Evolutionary conservation across 371 early-diverging fungal genomes (phyloP), one percentile per base, ranked within the genome.

Genomic region (Zopfochytrium polystomum): DNA sequence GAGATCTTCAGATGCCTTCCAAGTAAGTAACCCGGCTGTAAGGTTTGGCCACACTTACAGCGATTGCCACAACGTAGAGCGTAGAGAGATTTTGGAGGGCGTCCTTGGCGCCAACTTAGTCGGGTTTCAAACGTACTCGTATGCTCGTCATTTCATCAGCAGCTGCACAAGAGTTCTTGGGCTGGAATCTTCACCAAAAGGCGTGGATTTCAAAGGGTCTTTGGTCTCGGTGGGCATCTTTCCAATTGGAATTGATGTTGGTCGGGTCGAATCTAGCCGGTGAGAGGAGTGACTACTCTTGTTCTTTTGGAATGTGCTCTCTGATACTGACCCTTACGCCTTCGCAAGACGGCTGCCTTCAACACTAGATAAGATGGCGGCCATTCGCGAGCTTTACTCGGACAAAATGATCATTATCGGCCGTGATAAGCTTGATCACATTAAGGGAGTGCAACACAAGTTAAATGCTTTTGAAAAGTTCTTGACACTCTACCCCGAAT

Each of bases 381-480:
- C 89, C 13, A 82, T 96, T 23, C 81, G 77, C 32, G 89, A 92
- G 53, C 80, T 90, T 62, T 99, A 95, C 69, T 77, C 86, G 23
- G 95, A 85, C n/a, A 98, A 96, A 66, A 89, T 88, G 62, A 90
- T 99, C 50, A 85, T 99, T 52, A 87, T 99, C 27, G 99, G 96
- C 1, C 82, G 98, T 30, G 99, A 99, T 75, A 95, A 98, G 76
- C 80, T 97, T 26, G 99, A 99, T 78, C 89, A 91, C 49, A 95
- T 98, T 52, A 98, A 99, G 68, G 99, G 99, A 22, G 93, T 99
- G 29, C 83, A 91, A 27, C 96, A 99, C 70, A 96, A 98, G 74
- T 68, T 99, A 43, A 83, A 87, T 44, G 95, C 93, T 0, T 98
- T 93, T 73, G 93, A 95, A 75, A 88, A 86, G 63, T 98, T 99